Percentiles rank a stretch among this genome's conserved stretches.
Conservation (phyloP, 495 filamentous ascomycete genomes). For the Neurospora hispaniola region DNA sequence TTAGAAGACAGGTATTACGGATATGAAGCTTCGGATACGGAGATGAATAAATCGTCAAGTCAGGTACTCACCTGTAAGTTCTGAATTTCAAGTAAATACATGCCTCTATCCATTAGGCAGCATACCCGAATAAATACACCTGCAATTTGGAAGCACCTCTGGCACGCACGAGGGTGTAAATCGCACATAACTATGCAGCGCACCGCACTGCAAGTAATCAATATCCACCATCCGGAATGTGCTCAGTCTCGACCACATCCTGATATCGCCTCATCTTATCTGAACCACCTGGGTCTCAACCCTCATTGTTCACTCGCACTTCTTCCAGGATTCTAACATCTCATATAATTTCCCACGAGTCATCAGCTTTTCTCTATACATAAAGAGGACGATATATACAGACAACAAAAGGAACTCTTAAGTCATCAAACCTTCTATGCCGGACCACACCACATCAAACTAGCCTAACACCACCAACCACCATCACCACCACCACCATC, state of each 20-base stretch:
- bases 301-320: neutral
- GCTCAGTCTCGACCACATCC: neutral
- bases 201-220: neutral
- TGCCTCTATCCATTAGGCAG: neutral
- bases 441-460: neutral
- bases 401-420: neutral
- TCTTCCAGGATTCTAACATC: neutral
- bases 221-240: too few species aligned
- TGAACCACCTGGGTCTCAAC: neutral
- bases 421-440: neutral
- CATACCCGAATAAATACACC: neutral
- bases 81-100: neutral
- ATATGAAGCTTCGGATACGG: neutral
- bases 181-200: neutral
- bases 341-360: neutral
- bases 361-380: neutral
- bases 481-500: neutral
- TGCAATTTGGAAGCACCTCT: neutral
- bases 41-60: neutral
- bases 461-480: neutral
- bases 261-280: neutral
- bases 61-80: neutral
- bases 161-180: neutral
- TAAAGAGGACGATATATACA: neutral
- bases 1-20: neutral